Evolutionary conservation across 768 basidiomycete genomes (phyloP), one percentile per base, ranked within the genome.

Genomic region (Boletus coccyginus): DNA sequence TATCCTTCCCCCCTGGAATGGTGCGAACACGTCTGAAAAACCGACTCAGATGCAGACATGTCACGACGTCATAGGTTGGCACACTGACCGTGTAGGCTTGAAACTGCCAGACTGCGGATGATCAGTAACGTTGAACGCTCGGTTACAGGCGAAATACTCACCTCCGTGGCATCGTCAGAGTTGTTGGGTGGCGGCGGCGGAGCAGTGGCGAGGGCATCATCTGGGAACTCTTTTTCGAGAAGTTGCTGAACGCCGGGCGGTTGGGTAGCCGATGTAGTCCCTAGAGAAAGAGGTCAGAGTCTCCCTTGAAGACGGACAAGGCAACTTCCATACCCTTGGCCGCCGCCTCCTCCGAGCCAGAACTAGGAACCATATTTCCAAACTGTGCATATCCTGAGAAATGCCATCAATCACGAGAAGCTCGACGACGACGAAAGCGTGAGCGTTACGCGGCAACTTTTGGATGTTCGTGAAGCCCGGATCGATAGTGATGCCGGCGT

Each of bases 401-500:
- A 54, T 5, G 33, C 2, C 13, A 31, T 62, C 39, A 54, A 21
- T 27, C 31, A 42, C 41, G 36, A 39, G 45, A 52, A 47, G 17
- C 27, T 16, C 4, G 40, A 10, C 12, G 27, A 39, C 13, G 31
- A 12, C 27, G 32, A 32, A 35, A 31, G 32, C 2, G 27, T 17
- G 17, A 40, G 35, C 78, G 33, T 27, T 75, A 90, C 90, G 81
- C 29, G 90, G 90, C 40, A 92, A 78, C 67, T 90, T 91, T 63
- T 78, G 76, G 48, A 92, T 87, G 63, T 87, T 91, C 40, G 71
- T 70, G 62, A 87, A 87, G 71, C 88, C 87, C 43, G 89, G 80
- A 66, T 92, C 90, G 36, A 91, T 85, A 13, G 89, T 90, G 35
- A 79, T 83, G 17, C 87, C 89, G 36, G 83, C 80, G 66, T 88